Base-by-base conservation (phyloP, 495 filamentous ascomycete genomes). In the Daldinia vernicosa region DNA sequence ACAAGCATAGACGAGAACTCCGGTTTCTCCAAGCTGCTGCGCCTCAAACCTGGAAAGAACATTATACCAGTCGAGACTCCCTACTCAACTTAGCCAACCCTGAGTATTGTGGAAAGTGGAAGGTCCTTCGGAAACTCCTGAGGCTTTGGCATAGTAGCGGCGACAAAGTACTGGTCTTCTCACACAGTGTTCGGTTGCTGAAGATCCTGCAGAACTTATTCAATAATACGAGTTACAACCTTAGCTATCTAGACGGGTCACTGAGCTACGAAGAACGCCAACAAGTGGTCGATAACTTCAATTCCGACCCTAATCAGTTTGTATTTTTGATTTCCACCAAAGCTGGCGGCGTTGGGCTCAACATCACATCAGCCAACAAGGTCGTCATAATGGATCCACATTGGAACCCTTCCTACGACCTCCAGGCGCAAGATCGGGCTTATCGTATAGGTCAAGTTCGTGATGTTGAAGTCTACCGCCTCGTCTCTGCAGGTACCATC, bases 311-410 rank as follows among this genome's bases (percentile, higher is more conserved):
- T 0, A 80, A 80, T 7, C 93, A 96, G 67, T 99, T 99, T 72
- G 94, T 98, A 19, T 99, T 99, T 76, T 83, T 99, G 50, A 98
- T 99, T 71, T 95, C 92, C 17, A 98, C 95, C 19, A 92, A 91
- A 75, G 93, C 95, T 15, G 95, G 95, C 30, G 95, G 95, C 26
- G 79, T 85, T 7, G 95, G 94, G 0, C 82, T 98, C 8, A 99
- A 99, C 75, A 99, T 99, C 77, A 97, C 95, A 3, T 95, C 93
- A 0, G 95, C 95, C 11, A 99, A 99, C 81, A 98, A 98, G 79
- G 95, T 99, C 9, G 95, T 99, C 19, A 92, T 99, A 37, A 91
- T 98, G 40, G 95, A 99, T 76, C 95, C 95, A 0, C 97, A 98
- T 75, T 99, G 95, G 95, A 99, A 99, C 66, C 95, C 95, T 4